Evolutionary conservation across 2,329 filamentous ascomycete species (phyloP).

Genomic region (Penicillium brasilianum): DNA sequence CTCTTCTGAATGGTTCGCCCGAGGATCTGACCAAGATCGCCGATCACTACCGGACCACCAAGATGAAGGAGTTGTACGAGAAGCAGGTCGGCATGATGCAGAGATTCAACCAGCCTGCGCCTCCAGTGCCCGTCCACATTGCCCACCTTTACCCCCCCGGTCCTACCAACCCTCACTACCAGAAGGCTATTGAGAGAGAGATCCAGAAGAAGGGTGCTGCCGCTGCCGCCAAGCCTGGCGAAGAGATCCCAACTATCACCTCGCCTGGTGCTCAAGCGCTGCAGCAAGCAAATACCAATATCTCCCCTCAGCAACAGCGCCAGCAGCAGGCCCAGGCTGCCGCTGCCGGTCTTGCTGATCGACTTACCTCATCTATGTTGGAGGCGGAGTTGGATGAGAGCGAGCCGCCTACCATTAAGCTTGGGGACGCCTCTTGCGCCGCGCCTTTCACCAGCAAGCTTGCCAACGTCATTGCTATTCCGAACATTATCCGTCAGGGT

Average conservation of each 20-base stretch:
- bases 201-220: constrained; percentile 76
- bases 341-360: constrained; percentile 80
- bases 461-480: constrained; percentile 93
- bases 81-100: constrained; percentile 92
- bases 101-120: constrained; percentile 89
- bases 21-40: constrained; percentile 90
- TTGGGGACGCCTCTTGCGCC: constrained; percentile 95
- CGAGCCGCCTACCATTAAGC: constrained; percentile 93
- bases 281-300: constrained; percentile 56
- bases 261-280: constrained; percentile 68
- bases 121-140: constrained; percentile 90
- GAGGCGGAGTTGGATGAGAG: constrained; percentile 84
- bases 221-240: constrained; percentile 56
- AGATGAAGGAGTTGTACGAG: constrained; percentile 98
- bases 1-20: constrained; percentile 89
- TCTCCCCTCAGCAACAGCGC: constrained; percentile 57
- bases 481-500: constrained; percentile 97
- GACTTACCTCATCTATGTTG: constrained; percentile 85
- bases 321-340: constrained; percentile 68
- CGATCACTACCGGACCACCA: constrained; percentile 90
- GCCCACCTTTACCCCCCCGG: constrained; percentile 94
- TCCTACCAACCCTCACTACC: constrained; percentile 88
- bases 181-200: constrained; percentile 88
- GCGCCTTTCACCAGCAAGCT: constrained; percentile 98
- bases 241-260: constrained; percentile 67